Conservation (phyloP, 1,139 yeast species). For the Taphrina sp. region DNA sequence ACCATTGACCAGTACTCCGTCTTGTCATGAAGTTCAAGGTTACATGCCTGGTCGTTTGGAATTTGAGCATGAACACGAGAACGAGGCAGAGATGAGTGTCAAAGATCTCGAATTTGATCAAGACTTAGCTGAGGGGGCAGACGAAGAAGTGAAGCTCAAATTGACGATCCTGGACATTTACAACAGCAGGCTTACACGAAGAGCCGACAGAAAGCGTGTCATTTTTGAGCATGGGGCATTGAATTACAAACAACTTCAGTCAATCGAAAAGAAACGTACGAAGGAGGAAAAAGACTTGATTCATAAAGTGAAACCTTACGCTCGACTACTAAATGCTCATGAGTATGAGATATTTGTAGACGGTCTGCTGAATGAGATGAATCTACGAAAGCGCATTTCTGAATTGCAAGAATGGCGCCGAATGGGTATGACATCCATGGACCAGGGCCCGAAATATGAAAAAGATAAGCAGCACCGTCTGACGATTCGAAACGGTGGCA, state of each 20-base stretch:
- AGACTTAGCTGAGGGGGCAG: slow-evolving; percentile 62
- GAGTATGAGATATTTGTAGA: slow-evolving; percentile 74
- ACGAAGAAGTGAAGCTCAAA: slow-evolving; percentile 83
- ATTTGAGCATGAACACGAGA: slow-evolving; percentile 93
- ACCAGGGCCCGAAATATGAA: slow-evolving; percentile 81
- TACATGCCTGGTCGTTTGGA: slow-evolving; percentile 98
- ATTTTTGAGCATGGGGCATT: slow-evolving; percentile 72
- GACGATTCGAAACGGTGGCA: background rate
- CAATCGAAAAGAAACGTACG: slow-evolving; percentile 71
- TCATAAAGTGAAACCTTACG: slow-evolving; percentile 73
- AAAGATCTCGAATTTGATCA: slow-evolving; percentile 95
- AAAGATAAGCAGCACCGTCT: slow-evolving; percentile 63
- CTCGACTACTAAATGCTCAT: slow-evolving; percentile 71
- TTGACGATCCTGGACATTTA: slow-evolving; percentile 83
- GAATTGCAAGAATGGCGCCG: slow-evolving; percentile 92
- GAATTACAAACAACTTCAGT: slow-evolving; percentile 78
- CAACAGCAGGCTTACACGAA: slow-evolving; percentile 79
- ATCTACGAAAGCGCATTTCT: slow-evolving; percentile 74
- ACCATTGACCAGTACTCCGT: slow-evolving; percentile 87
- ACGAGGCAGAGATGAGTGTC: slow-evolving; percentile 90
- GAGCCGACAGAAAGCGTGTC: slow-evolving; percentile 88
- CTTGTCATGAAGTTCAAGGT: slow-evolving; percentile 95
- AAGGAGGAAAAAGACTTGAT: slow-evolving; percentile 86
- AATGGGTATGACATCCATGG: slow-evolving; percentile 80
- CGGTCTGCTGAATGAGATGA: slow-evolving; percentile 73